Evolutionary conservation across 2,329 filamentous ascomycete genomes (phyloP).

Genomic region (Colletotrichum liriopes): DNA sequence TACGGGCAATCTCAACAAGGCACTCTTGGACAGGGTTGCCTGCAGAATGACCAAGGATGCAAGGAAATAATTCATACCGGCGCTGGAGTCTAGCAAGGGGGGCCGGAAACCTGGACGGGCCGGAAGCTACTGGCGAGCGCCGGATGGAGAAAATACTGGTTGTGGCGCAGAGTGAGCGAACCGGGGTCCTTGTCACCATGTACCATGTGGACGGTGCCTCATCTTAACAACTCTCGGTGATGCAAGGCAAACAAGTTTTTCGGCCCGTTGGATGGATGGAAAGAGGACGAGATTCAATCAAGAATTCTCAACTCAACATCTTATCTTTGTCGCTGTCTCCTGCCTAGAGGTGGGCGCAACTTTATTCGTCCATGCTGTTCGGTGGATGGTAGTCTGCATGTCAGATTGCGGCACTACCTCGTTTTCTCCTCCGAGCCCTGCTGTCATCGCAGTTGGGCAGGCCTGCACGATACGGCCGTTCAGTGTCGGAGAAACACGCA

Average conservation of each 20-base stretch:
- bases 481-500: background rate
- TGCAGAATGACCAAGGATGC: constrained; percentile 13
- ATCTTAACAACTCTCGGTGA: constrained; percentile 24
- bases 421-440: constrained; percentile 7
- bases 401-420: constrained; percentile 24
- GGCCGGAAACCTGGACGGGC: constrained; percentile 21
- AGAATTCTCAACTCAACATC: constrained; percentile 11
- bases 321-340: constrained; percentile 16
- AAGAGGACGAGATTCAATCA: background rate
- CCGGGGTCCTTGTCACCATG: constrained; percentile 8
- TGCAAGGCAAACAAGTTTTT: constrained; percentile 27
- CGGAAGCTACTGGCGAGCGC: constrained; percentile 35
- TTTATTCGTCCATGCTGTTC: background rate
- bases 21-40: constrained; percentile 3
- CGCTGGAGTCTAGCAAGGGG: constrained; percentile 31
- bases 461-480: constrained; percentile 12
- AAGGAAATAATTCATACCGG: constrained; percentile 22
- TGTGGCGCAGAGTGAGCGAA: constrained; percentile 1
- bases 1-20: background rate
- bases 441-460: background rate
- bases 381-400: constrained; percentile 23
- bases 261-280: background rate
- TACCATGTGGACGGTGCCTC: background rate
- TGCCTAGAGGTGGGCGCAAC: background rate
- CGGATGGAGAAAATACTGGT: constrained; percentile 22